Evolutionary conservation across 495 filamentous ascomycete genomes (phyloP), one percentile per base, ranked within the genome.

Genomic region (Penicillium tannophilum): DNA sequence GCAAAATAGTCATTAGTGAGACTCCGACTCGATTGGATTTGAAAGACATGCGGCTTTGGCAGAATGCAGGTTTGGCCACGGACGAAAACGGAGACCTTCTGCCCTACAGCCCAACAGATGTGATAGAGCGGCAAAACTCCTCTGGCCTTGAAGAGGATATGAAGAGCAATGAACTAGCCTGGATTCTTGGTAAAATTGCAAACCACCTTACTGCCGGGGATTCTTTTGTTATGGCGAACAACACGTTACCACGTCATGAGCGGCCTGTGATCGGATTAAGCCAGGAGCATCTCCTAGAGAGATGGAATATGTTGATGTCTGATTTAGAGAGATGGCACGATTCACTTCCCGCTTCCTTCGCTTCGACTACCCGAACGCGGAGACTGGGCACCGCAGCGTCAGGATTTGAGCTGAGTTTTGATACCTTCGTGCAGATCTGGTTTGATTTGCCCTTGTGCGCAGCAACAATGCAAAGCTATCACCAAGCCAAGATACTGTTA

Each of bases 401-500:
- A 17, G 39, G 41, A 11, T 28, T 44, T 12, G 43, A 30, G 1
- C 35, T 45, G 1, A 45, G 48, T 14, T 50, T 52, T 11, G 26
- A 54, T 28, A 58, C 56, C 4, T 60, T 68, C n/a, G 62, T 63
- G 54, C 56, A 61, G 46, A 65, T 63, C 19, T 60, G 62, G 59
- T 69, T 64, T 39, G 48, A 59, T 6, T 24, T 69, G n/a, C 66
- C 66, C 0, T 28, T 69, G 39, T 66, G 63, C 33, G 66, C 66
- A 1, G 66, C 61, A 3, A 63, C 61, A 14, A 58, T 66, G n/a
- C 63, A 69, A 33, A 69, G 61, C 48, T 69, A 66, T 35, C 59
- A 66, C 24, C 58, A 59, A 36, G 66, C 62, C 7, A 55, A 46
- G 6, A 63, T 70, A 1, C 19, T 67, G 20, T 36, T 67, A 10